Evolutionary conservation across 345 rosid genomes (phyloP), one percentile per base, ranked within the genome.

Genomic region (Gossypium anomalum): DNA sequence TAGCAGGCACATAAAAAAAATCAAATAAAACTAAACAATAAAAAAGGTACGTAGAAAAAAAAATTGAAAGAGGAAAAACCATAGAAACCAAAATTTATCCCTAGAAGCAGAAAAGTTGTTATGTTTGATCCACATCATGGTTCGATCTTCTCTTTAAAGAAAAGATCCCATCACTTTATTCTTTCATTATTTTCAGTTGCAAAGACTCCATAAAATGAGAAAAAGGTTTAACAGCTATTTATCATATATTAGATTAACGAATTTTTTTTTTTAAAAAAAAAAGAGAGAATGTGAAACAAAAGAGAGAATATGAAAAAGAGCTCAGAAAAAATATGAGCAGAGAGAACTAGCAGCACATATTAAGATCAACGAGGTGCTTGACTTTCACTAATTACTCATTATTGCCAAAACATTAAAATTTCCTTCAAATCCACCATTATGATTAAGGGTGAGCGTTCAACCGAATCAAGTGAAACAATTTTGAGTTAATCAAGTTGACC

Each of bases 41-140:
- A 27, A 27, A 27, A 27, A 27, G 2, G 27, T 27, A 27, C 3
- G 3, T 27, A 27, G 29, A 27, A 27, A 27, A 27, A 29, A 3
- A 29, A 29, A 0, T 29, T 29, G 38, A 44, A 44, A 44, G 48
- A 44, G 65, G 1, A 2, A 8, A 77, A 81, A 78, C 86, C 88
- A 84, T 86, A 84, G 90, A 78, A 78, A 83, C 90, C 90, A 67
- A 78, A 70, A 61, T 48, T 45, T 61, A 74, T 84, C 88, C 82
- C 78, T 85, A 81, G 60, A 56, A 87, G 82, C 86, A 60, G 17
- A 55, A 17, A 34, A 27, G 86, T 82, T 80, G 75, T 83, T 25
- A 27, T 27, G 34, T 4, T 29, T 85, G 81, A 88, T 85, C 90
- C 90, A 86, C 90, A 85, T 87, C 90, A 80, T 87, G 90, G 90